phyloP scores from a whole-genome alignment of 306 rosid species.

The Hippophae tibetana region DNA sequence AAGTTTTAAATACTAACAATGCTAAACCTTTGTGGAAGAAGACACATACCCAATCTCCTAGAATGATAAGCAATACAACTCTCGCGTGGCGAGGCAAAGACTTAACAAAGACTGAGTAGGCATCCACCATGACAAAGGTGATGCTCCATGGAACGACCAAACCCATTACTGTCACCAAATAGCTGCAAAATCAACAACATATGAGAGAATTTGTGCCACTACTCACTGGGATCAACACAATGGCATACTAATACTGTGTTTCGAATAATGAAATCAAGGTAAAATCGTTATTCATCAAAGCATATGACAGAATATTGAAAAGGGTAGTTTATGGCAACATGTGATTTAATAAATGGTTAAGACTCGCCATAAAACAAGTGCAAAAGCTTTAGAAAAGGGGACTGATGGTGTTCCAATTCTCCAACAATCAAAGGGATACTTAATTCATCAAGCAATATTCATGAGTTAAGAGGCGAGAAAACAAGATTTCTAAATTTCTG shows the following conservation, averaged over 20 bases:
- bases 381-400: too few relatives aligned
- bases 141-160: constrained; percentile 85
- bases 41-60: constrained; percentile 68
- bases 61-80: constrained; percentile 35
- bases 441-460: too few relatives aligned
- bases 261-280: background rate
- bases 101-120: constrained; percentile 57
- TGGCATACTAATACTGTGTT: background rate
- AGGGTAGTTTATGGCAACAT: too few relatives aligned
- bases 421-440: too few relatives aligned
- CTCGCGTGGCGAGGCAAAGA: constrained; percentile 46
- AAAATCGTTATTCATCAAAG: too few relatives aligned
- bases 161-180: constrained; percentile 85
- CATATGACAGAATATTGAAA: too few relatives aligned
- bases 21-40: background rate
- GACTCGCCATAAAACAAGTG: too few relatives aligned
- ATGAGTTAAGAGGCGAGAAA: too few relatives aligned
- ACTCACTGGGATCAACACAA: background rate
- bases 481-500: too few relatives aligned
- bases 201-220: constrained; percentile 3
- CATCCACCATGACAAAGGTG: constrained; percentile 69
- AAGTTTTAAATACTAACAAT: background rate
- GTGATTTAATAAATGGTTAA: too few relatives aligned
- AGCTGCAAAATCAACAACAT: constrained; percentile 41
- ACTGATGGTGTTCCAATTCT: too few relatives aligned